A percentile compares a stretch with the other conserved stretches of the same genome.
Conservation (phyloP, 495 filamentous ascomycete genomes). For the Ascobolus immersus region DNA sequence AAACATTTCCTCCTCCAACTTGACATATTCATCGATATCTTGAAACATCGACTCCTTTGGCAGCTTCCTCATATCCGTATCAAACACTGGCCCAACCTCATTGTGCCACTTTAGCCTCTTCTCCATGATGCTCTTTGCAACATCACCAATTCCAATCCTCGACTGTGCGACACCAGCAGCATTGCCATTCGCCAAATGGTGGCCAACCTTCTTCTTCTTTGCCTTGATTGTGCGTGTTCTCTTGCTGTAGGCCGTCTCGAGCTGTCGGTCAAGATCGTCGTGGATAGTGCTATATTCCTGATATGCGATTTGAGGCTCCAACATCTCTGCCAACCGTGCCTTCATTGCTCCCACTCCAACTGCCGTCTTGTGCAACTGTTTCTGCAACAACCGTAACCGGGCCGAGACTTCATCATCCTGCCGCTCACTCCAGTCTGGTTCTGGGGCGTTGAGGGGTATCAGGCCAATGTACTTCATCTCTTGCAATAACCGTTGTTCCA, state of each 20-base stretch:
- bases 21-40: slow-evolving; percentile 33
- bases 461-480: slow-evolving; percentile 90
- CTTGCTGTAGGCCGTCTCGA: slow-evolving; percentile 85
- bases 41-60: slow-evolving; percentile 35
- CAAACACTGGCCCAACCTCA: slow-evolving; percentile 64
- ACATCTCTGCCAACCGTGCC: slow-evolving; percentile 54
- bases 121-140: slow-evolving; percentile 74
- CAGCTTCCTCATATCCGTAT: slow-evolving; percentile 38
- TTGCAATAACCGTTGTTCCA: slow-evolving; percentile 71
- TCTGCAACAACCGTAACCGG: slow-evolving; percentile 61
- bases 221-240: slow-evolving; percentile 75
- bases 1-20: slow-evolving; percentile 31
- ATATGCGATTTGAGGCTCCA: slow-evolving; percentile 72
- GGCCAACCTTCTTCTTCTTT: slow-evolving; percentile 74
- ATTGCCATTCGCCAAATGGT: no score
- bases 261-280: slow-evolving; percentile 79
- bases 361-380: slow-evolving; percentile 50
- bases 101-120: slow-evolving; percentile 63
- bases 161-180: slow-evolving; percentile 27
- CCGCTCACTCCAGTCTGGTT: slow-evolving; percentile 60
- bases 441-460: slow-evolving; percentile 37
- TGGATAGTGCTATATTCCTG: slow-evolving; percentile 93
- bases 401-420: slow-evolving; percentile 87
- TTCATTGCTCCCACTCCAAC: slow-evolving; percentile 78
- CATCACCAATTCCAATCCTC: slow-evolving; percentile 70